These are phyloP conservation scores for Phytophthora vignae DNA, from an alignment of 352 stramenopile species.

Conservation along the genomic window DNA sequence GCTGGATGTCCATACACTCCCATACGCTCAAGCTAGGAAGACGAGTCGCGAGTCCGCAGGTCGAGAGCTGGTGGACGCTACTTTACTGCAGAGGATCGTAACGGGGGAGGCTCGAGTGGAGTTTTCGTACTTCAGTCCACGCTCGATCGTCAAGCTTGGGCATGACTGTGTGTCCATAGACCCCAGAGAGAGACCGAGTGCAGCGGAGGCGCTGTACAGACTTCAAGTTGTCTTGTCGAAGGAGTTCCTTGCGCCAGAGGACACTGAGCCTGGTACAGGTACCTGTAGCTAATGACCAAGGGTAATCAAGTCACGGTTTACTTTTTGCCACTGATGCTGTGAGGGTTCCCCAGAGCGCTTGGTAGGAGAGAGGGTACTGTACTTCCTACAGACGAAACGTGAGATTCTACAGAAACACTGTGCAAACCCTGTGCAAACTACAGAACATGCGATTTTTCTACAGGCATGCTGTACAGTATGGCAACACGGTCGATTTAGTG, in stretches of 20 bases:
- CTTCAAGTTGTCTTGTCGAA: conserved; percentile 23
- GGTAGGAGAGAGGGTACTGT: too few species aligned
- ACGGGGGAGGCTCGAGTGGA: conserved; percentile 23
- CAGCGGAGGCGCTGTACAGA: conserved; percentile 16
- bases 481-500: too few species aligned
- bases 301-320: neutral
- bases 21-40: conserved; percentile 4
- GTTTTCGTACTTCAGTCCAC: too few species aligned
- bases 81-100: conserved; percentile 39
- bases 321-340: neutral
- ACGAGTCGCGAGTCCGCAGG: neutral
- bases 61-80: conserved; percentile 23
- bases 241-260: neutral
- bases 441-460: too few species aligned
- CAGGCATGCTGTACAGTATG: too few species aligned
- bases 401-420: too few species aligned
- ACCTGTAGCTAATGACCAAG: neutral
- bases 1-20: neutral
- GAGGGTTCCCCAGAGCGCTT: too few species aligned
- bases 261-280: too few species aligned
- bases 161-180: too few species aligned
- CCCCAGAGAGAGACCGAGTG: neutral
- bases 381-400: too few species aligned
- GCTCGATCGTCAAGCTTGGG: conserved; percentile 22
- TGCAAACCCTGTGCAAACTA: too few species aligned